A percentile compares a stretch with the other conserved stretches of the same genome.
phyloP scores from a whole-genome alignment of 257 asterid genomes.

The Solanum sitiens region DNA sequence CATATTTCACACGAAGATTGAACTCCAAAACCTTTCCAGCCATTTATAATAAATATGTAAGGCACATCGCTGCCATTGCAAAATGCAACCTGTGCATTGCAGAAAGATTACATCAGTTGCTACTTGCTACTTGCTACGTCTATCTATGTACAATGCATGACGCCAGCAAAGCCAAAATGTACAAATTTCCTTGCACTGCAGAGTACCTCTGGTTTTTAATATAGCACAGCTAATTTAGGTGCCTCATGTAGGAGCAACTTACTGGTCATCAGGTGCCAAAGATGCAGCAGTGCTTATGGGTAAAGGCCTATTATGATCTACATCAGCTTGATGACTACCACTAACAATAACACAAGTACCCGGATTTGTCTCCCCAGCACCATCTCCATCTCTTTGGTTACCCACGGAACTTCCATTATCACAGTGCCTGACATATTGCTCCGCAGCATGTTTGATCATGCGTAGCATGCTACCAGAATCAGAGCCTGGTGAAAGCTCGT shows the following conservation, averaged over 20 bases:
- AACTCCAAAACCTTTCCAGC: not conserved
- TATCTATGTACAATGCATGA: constrained; percentile 23
- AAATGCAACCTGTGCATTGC: not conserved
- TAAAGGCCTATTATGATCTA: not conserved
- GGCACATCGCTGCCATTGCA: not conserved
- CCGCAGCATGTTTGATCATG: constrained; percentile 9
- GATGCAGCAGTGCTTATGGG: constrained; percentile 1
- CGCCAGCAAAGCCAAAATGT: constrained; percentile 15
- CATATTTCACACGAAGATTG: not conserved
- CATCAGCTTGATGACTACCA: not conserved
- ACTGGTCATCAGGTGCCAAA: not conserved
- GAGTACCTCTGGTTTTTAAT: not conserved
- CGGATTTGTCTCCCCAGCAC: constrained; percentile 9
- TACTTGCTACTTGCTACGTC: not conserved
- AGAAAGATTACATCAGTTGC: not conserved
- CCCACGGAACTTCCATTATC: constrained; percentile 14
- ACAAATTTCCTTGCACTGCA: not conserved
- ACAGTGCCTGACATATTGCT: constrained; percentile 21
- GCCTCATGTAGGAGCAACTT: not conserved
- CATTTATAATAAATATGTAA: not conserved
- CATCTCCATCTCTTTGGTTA: constrained; percentile 19
- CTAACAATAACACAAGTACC: not conserved
- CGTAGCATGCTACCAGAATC: constrained; percentile 20
- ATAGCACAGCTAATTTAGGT: not conserved
- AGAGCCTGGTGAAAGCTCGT: constrained; percentile 39